phyloP scores from a whole-genome alignment of 495 filamentous ascomycete genomes.

The Podospora pseudopauciseta region DNA sequence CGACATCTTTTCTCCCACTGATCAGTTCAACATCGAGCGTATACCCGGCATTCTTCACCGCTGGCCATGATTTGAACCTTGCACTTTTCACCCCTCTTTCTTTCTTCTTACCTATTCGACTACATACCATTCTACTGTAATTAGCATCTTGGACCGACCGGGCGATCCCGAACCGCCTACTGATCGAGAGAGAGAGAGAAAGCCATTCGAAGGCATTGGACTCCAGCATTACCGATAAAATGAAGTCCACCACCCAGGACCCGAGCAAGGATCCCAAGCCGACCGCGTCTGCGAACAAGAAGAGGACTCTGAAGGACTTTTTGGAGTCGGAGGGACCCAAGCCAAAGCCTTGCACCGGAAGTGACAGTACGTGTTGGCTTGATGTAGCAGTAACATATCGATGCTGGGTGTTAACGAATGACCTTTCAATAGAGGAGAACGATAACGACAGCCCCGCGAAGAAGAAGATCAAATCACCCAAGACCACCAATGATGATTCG shows the following conservation, averaged over 20 bases:
- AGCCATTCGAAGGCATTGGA: background rate
- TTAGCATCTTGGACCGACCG: background rate
- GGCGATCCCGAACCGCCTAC: background rate
- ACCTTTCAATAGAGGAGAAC: conserved; percentile 25
- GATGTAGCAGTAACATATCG: background rate
- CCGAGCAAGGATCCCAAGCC: background rate
- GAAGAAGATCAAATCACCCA: conserved; percentile 1
- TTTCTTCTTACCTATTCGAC: background rate
- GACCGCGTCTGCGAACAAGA: background rate
- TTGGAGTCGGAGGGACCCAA: conserved; percentile 1
- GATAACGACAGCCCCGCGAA: background rate
- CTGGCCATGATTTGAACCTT: background rate
- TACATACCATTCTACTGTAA: background rate
- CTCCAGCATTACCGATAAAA: background rate
- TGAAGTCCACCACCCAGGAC: background rate
- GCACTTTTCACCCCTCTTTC: background rate
- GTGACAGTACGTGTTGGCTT: conserved; percentile 1
- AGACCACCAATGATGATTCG: background rate
- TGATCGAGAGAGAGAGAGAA: background rate
- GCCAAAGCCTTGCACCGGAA: background rate
- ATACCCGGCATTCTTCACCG: background rate
- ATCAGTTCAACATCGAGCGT: background rate
- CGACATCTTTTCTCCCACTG: background rate
- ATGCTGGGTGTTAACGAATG: background rate
- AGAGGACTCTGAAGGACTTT: background rate